These are phyloP conservation scores for Chytriomyces hyalinus DNA, from an alignment of 192 early-diverging fungal genomes.

Conservation along the genomic window DNA sequence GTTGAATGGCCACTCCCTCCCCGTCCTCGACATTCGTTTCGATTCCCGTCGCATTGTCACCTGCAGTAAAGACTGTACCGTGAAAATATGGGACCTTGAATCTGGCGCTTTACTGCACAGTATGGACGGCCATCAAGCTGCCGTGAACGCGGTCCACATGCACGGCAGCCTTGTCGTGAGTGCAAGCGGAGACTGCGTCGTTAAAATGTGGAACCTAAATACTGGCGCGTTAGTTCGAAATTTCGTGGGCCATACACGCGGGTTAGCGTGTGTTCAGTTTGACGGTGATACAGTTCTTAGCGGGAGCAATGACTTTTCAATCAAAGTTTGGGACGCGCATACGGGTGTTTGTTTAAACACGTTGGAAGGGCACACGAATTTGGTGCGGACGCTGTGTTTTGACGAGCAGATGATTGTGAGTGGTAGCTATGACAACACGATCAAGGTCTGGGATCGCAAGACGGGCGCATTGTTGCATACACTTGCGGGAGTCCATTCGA, in stretches of 20 bases:
- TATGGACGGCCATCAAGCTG: conserved; percentile 83
- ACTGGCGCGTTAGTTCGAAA: conserved; percentile 32
- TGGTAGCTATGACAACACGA: conserved; percentile 92
- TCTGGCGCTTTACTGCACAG: conserved; percentile 66
- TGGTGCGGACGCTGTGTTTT: conserved; percentile 90
- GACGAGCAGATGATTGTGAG: conserved; percentile 82
- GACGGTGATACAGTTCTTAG: conserved; percentile 42
- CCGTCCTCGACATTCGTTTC: conserved; percentile 90
- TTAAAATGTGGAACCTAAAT: conserved; percentile 79
- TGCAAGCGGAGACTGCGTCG: conserved; percentile 64
- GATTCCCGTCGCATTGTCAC: conserved; percentile 73
- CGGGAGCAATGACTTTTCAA: conserved; percentile 56
- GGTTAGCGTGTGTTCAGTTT: conserved; percentile 54
- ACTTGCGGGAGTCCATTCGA: conserved; percentile 61
- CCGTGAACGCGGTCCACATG: conserved; percentile 92
- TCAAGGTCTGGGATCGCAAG: conserved; percentile 92
- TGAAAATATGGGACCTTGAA: conserved; percentile 81
- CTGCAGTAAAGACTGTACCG: conserved; percentile 92
- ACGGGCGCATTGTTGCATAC: conserved; percentile 82
- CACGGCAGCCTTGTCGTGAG: conserved; percentile 73
- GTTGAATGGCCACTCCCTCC: conserved; percentile 76
- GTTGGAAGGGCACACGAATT: conserved; percentile 76
- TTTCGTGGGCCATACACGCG: conserved; percentile 49
- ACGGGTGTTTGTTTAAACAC: conserved; percentile 48
- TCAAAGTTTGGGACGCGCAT: conserved; percentile 51